Evolutionary conservation across 441 rosid genomes (phyloP), one percentile per base, ranked within the genome.

Genomic region (Croton setiger): DNA sequence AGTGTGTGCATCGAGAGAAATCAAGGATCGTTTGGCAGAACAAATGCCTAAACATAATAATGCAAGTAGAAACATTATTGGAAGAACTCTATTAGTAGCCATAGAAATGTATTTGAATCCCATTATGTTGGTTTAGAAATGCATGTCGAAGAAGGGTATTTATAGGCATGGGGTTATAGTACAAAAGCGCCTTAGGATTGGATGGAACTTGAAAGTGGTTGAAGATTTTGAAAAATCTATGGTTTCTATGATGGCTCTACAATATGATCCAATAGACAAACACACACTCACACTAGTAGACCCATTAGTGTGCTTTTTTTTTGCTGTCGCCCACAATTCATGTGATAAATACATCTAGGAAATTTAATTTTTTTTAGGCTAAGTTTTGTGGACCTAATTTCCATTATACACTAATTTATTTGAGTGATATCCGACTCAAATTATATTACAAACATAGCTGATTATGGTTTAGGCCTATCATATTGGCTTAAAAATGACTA

Each of bases 221-320:
- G 37, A 47, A 45, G 41, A 12, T 8, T 23, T 20, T 62, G 20
- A 55, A 44, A 44, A 62, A 20, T n/a, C n/a, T n/a, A n/a, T n/a
- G n/a, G n/a, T n/a, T n/a, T 11, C 6, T 44, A 17, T 37, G 15
- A 36, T 36, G 49, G 23, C 49, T 49, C 64, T 49, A 61, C 49
- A 41, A 61, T 18, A 43, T 47, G 43, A 9, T 63, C 67, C 56
- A 47, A 63, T 47, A 27, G 41, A 23, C 20, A n/a, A 1, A 23
- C 21, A 52, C 56, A 55, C 60, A 67, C 53, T 55, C 45, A 20
- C 49, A 41, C 33, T 23, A 23, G 41, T 15, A 54, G 10, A 23
- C 23, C 61, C 59, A 54, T 36, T 39, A 56, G 54, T 67, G 70
- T 67, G 70, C 62, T n/a, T n/a, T n/a, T n/a, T n/a, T 56, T 67